Evolutionary conservation across 768 basidiomycete genomes (phyloP).

Genomic region (Daedaleopsis nitida): DNA sequence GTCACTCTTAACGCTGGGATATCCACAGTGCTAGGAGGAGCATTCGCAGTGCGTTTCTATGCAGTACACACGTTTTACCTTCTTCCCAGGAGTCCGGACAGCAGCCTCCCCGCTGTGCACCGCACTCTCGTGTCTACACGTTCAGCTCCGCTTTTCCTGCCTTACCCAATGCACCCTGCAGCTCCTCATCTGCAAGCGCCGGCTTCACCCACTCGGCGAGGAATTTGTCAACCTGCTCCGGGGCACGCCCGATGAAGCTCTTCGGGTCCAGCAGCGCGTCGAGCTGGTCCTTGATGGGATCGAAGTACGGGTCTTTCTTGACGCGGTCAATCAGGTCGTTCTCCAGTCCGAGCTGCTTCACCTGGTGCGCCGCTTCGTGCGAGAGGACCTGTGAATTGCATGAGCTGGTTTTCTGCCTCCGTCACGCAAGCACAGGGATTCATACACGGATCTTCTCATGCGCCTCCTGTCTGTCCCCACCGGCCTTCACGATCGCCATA

Average conservation of each 20-base stretch:
- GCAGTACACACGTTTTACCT: neutral
- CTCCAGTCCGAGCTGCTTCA: conserved; percentile 91
- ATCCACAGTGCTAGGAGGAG: no score
- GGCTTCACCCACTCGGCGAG: conserved; percentile 85
- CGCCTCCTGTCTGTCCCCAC: conserved; percentile 94
- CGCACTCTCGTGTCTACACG: conserved; percentile 36
- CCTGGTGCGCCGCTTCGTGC: conserved; percentile 92
- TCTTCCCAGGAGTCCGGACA: neutral
- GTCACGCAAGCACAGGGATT: conserved; percentile 21
- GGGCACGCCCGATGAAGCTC: conserved; percentile 92
- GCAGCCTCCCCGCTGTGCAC: neutral
- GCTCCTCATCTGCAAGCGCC: conserved; percentile 63
- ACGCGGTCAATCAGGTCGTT: conserved; percentile 96
- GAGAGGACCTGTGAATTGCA: conserved; percentile 67
- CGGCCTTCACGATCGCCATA: conserved; percentile 96
- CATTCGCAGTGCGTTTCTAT: neutral
- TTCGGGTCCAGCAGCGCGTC: conserved; percentile 79
- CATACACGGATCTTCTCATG: conserved; percentile 90
- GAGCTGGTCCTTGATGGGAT: conserved; percentile 79
- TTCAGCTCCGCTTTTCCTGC: conserved; percentile 65
- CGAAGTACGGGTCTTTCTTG: conserved; percentile 81
- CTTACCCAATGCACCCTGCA: conserved; percentile 51
- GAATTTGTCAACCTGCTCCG: conserved; percentile 92
- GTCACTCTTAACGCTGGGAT: no score
- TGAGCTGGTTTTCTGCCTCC: neutral